Evolutionary conservation across 164 flowering plant genomes (phyloP).

Genomic region (Brasenia schreberi): DNA sequence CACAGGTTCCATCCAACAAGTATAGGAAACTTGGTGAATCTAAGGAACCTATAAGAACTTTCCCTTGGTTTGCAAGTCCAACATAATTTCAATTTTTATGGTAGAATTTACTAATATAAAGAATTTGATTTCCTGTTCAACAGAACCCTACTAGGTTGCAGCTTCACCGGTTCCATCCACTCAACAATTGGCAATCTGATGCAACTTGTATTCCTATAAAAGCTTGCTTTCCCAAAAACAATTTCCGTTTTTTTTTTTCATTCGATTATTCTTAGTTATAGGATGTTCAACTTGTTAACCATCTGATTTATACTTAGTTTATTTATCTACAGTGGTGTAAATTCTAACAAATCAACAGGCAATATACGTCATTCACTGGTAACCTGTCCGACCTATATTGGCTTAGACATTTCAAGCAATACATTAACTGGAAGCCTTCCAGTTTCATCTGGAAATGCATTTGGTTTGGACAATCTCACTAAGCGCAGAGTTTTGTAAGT

Average conservation of each 20-base stretch:
- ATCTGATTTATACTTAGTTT: not conserved
- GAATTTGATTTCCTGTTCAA: not conserved
- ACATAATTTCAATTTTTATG: too few species aligned
- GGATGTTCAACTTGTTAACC: not conserved
- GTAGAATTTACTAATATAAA: too few species aligned
- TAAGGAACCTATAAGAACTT: not conserved
- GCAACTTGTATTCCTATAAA: not conserved
- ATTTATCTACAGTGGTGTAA: conserved; percentile 9
- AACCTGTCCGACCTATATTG: conserved; percentile 12
- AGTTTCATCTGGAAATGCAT: conserved; percentile 10
- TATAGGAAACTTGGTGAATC: not conserved
- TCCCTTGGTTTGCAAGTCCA: not conserved
- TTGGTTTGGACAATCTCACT: conserved; percentile 18
- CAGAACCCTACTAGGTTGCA: not conserved
- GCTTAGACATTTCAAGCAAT: conserved; percentile 19
- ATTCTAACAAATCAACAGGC: conserved; percentile 15
- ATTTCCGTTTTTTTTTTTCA: too few species aligned
- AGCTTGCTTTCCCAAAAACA: too few species aligned
- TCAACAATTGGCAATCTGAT: not conserved
- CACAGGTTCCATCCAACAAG: not conserved
- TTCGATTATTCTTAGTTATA: too few species aligned
- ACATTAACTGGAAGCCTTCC: conserved; percentile 19
- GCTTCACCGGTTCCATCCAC: not conserved
- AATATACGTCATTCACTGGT: conserved; percentile 15
- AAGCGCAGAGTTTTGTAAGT: conserved; percentile 25